Conservation (phyloP, 768 basidiomycete genomes). For the Lentinula sp. region DNA sequence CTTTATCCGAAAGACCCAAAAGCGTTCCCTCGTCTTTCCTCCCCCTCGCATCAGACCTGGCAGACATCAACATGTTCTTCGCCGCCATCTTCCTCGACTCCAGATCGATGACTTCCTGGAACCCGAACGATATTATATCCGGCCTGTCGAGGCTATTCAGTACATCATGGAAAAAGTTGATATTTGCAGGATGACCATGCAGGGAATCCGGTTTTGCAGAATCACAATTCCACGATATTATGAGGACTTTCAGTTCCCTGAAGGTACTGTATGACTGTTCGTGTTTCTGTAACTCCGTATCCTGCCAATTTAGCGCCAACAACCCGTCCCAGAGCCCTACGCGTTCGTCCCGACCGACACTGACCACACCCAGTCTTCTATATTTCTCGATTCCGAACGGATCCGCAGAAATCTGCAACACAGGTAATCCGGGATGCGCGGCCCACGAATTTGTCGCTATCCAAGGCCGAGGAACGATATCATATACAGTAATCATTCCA, state of each 20-base stretch:
- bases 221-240: slow-evolving; percentile 92
- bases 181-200: slow-evolving; percentile 58
- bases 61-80: slow-evolving; percentile 82
- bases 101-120: slow-evolving; percentile 97
- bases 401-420: slow-evolving; percentile 63
- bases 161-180: slow-evolving; percentile 73
- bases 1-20: slow-evolving; percentile 62
- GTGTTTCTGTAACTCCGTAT: slow-evolving; percentile 18
- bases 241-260: slow-evolving; percentile 69
- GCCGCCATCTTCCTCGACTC: slow-evolving; percentile 89
- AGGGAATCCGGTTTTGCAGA: slow-evolving; percentile 79
- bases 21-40: slow-evolving; percentile 1
- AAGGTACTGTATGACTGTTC: slow-evolving; percentile 65
- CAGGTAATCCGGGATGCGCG: slow-evolving; percentile 61
- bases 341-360: slow-evolving; percentile 67
- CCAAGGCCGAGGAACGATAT: slow-evolving; percentile 74
- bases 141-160: slow-evolving; percentile 68
- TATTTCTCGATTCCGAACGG: slow-evolving; percentile 62
- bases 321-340: slow-evolving; percentile 89
- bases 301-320: slow-evolving; percentile 70
- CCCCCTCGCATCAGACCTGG: slow-evolving; percentile 60
- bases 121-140: slow-evolving; percentile 89
- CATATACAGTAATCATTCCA: slow-evolving; percentile 79
- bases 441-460: slow-evolving; percentile 82
- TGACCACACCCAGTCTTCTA: slow-evolving; percentile 67